A percentile compares a stretch with the other conserved stretches of the same genome.
Evolutionary conservation across 1,139 yeast species (phyloP).

Genomic region (Zygoascus meyerae): DNA sequence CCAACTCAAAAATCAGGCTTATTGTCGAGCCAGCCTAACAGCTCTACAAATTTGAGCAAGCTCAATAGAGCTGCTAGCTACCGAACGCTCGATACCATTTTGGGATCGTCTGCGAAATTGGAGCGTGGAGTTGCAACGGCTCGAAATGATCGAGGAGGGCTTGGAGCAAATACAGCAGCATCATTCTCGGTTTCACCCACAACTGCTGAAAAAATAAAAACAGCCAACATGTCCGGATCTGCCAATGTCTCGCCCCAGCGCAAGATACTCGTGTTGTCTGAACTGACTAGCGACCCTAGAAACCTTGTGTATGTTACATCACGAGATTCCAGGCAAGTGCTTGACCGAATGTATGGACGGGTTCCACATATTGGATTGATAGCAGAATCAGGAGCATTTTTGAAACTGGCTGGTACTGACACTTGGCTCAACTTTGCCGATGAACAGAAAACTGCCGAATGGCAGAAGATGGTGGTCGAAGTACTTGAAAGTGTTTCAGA

Average conservation of each 20-base stretch:
- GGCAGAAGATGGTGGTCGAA: slow-evolving; percentile 59
- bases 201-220: background rate
- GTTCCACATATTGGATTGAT: slow-evolving; percentile 70
- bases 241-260: slow-evolving; percentile 31
- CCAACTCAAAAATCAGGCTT: background rate
- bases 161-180: background rate
- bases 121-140: background rate
- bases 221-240: slow-evolving; percentile 9
- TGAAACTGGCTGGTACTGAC: slow-evolving; percentile 39
- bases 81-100: slow-evolving; percentile 1
- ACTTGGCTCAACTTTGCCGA: slow-evolving; percentile 66
- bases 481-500: slow-evolving; percentile 65
- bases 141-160: background rate
- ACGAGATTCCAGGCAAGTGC: slow-evolving; percentile 53
- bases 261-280: slow-evolving; percentile 36
- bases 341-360: slow-evolving; percentile 64
- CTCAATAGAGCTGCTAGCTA: slow-evolving; percentile 1
- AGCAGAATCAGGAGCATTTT: slow-evolving; percentile 83
- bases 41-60: background rate
- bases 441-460: slow-evolving; percentile 43
- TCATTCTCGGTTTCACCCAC: background rate
- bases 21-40: background rate
- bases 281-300: slow-evolving; percentile 45
- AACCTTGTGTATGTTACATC: slow-evolving; percentile 71
- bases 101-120: background rate